These are phyloP conservation scores for Pythium grandisporangium DNA, from an alignment of 352 stramenopile genomes.

Conservation along the genomic window DNA sequence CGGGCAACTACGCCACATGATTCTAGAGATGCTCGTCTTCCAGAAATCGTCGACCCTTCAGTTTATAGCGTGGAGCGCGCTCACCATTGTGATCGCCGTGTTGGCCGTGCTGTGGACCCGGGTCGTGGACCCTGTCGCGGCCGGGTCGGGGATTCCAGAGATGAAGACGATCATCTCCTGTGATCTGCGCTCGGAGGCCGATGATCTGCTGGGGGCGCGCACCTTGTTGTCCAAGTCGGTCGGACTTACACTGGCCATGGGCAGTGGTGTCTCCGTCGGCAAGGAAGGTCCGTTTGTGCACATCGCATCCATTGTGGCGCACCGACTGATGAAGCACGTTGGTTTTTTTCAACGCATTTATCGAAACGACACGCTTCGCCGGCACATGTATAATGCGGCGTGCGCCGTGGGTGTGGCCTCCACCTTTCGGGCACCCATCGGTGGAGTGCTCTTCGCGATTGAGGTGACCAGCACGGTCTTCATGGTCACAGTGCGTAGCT, in stretches of 20 bases:
- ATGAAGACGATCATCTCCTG: constrained; percentile 78
- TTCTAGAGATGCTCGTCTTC: constrained; percentile 10
- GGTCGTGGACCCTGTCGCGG: constrained; percentile 28
- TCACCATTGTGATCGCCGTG: constrained; percentile 19
- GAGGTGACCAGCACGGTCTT: constrained; percentile 81
- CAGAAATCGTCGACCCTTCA: constrained; percentile 8
- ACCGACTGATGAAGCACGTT: constrained; percentile 74
- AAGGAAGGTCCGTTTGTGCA: constrained; percentile 98
- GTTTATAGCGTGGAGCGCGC: constrained; percentile 23
- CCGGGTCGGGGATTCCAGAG: constrained; percentile 60
- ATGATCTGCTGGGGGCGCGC: constrained; percentile 25
- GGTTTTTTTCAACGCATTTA: constrained; percentile 61
- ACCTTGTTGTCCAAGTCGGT: constrained; percentile 73
- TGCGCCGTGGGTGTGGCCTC: constrained; percentile 84
- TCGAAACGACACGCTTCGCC: constrained; percentile 45
- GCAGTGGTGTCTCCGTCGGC: constrained; percentile 89
- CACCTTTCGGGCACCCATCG: constrained; percentile 85
- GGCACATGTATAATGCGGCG: constrained; percentile 83
- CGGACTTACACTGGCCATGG: constrained; percentile 88
- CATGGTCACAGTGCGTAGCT: constrained; percentile 56
- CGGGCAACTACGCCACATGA: constrained; percentile 3
- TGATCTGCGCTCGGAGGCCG: constrained; percentile 32
- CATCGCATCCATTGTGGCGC: constrained; percentile 76
- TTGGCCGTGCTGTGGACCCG: constrained; percentile 34
- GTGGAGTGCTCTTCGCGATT: constrained; percentile 87